phyloP scores from a whole-genome alignment of 306 rosid species.

The apple (Malus domestica) region DNA sequence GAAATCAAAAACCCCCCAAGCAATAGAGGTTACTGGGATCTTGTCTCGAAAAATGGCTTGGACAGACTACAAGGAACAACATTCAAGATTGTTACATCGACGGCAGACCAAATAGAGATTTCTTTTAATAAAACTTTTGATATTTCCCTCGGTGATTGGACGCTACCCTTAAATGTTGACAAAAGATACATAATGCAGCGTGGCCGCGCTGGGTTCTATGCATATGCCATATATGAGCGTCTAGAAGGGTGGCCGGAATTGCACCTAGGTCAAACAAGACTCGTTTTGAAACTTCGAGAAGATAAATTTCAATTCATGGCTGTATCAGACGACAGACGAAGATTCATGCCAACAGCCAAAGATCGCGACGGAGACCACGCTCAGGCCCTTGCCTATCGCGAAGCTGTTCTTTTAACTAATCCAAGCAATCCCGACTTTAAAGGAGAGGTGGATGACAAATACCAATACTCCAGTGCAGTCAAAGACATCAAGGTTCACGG shows the following conservation, averaged over 20 bases:
- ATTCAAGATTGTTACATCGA: conserved; percentile 19
- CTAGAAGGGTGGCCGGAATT: conserved; percentile 40
- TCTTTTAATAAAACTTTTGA: conserved; percentile 53
- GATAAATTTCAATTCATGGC: conserved; percentile 60
- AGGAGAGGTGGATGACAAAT: conserved; percentile 95
- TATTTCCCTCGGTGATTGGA: conserved; percentile 5
- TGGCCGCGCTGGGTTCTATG: conserved; percentile 58
- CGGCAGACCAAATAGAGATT: conserved; percentile 44
- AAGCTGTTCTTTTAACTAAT: conserved; percentile 61
- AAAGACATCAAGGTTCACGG: conserved; percentile 57
- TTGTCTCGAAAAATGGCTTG: conserved; percentile 46
- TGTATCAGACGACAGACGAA: conserved; percentile 45
- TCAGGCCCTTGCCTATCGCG: conserved; percentile 32
- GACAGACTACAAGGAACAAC: conserved; percentile 37
- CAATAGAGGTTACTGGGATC: conserved; percentile 77
- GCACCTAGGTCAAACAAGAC: conserved; percentile 41
- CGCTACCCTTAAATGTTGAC: conserved; percentile 54
- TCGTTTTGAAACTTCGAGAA: conserved; percentile 38
- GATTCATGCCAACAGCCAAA: conserved; percentile 45
- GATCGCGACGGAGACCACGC: conserved; percentile 31
- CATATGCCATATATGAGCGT: conserved; percentile 49
- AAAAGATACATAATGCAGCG: conserved; percentile 55
- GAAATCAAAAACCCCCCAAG: neutral
- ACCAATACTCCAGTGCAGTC: conserved; percentile 54
- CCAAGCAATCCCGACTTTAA: conserved; percentile 24